These are phyloP conservation scores for Apophysomyces trapeziformis DNA, from an alignment of 371 early-diverging fungal species.

Conservation along the genomic window DNA sequence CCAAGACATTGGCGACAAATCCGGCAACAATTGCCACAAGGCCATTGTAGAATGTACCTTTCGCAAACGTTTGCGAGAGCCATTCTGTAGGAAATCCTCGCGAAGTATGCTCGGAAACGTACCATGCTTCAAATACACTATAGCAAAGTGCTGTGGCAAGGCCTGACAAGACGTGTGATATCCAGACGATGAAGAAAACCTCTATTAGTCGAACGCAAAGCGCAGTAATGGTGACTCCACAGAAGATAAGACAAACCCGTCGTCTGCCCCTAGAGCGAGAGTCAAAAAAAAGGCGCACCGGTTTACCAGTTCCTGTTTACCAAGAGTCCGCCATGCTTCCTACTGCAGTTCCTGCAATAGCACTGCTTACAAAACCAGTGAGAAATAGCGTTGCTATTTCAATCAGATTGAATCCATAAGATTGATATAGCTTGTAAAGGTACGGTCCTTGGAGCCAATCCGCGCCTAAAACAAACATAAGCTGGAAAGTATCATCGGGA, in stretches of 20 bases:
- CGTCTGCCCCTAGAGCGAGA: conserved; percentile 66
- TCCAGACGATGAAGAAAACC: conserved; percentile 56
- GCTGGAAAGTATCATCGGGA: too few relatives aligned
- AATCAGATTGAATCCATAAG: conserved; percentile 59
- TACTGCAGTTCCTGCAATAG: conserved; percentile 74
- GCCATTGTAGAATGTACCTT: conserved; percentile 72
- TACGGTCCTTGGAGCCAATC: conserved; percentile 84
- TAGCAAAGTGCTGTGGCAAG: conserved; percentile 71
- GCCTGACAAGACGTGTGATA: conserved; percentile 73
- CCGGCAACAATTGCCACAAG: conserved; percentile 76
- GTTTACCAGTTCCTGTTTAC: conserved; percentile 37
- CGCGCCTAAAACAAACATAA: conserved; percentile 44
- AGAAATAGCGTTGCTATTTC: conserved; percentile 74
- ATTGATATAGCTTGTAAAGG: conserved; percentile 70
- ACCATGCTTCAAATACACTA: conserved; percentile 84
- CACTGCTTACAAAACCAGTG: conserved; percentile 75
- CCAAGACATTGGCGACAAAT: conserved; percentile 65
- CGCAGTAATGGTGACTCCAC: conserved; percentile 58
- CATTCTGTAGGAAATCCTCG: conserved; percentile 60
- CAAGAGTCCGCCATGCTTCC: conserved; percentile 76
- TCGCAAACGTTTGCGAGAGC: conserved; percentile 73
- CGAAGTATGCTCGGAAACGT: conserved; percentile 71
- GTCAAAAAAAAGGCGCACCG: conserved; percentile 11
- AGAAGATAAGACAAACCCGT: conserved; percentile 65
- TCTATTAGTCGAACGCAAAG: conserved; percentile 61